phyloP scores from a whole-genome alignment of 352 stramenopile species.

The Blastocystis sp. region DNA sequence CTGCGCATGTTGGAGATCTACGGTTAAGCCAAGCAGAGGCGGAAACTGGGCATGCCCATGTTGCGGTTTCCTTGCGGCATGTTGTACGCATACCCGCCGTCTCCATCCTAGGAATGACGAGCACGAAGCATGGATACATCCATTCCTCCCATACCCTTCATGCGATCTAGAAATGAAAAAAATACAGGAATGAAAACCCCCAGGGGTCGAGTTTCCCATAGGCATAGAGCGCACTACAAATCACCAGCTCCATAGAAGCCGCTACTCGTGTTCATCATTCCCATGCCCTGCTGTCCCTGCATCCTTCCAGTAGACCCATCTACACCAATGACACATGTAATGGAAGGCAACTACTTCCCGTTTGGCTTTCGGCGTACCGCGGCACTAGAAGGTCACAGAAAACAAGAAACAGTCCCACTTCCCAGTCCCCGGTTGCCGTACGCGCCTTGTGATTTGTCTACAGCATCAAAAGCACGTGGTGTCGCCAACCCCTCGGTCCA shows the following conservation, averaged over 20 bases:
- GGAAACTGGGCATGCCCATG: background rate
- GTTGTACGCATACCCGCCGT: constrained; percentile 10
- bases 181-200: background rate
- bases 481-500: background rate
- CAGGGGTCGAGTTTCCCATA: background rate
- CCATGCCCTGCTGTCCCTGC: constrained; percentile 15
- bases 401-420: constrained; percentile 4
- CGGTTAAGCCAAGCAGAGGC: background rate
- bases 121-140: background rate
- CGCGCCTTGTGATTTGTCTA: background rate
- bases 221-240: background rate
- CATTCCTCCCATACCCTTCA: background rate
- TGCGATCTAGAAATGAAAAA: constrained; percentile 32
- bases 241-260: background rate
- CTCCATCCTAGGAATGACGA: constrained; percentile 26
- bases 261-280: background rate
- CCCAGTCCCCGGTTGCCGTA: constrained; percentile 4
- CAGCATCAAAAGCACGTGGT: background rate
- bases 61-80: background rate
- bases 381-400: background rate
- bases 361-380: background rate
- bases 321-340: background rate
- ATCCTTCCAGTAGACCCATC: constrained; percentile 1
- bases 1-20: background rate
- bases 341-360: constrained; percentile 11